phyloP scores from a whole-genome alignment of 169 alveolate genomes.

The Eimeria maxima region DNA sequence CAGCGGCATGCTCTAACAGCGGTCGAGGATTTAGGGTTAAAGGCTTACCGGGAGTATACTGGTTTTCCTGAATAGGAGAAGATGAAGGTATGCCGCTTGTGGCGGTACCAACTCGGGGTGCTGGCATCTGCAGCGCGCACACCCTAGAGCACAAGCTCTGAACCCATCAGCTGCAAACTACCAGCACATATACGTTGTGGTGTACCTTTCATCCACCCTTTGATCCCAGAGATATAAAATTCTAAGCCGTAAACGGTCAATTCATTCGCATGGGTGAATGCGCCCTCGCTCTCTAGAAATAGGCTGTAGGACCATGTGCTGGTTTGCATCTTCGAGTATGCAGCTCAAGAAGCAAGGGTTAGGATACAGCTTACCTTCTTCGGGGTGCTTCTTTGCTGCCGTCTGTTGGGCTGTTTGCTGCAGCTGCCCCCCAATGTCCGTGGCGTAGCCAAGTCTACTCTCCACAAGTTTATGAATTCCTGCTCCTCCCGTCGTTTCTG shows the following conservation, averaged over 20 bases:
- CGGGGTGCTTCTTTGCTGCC: constrained; percentile 71
- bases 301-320: not conserved
- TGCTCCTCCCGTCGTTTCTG: constrained; percentile 4
- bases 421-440: constrained; percentile 54
- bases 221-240: not conserved
- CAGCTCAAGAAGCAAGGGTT: not conserved
- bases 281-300: not conserved
- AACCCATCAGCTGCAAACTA: not conserved
- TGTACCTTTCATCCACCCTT: not conserved
- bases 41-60: constrained; percentile 87
- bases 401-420: constrained; percentile 53
- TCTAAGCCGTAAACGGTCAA: not conserved
- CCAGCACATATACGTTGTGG: not conserved
- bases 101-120: constrained; percentile 86
- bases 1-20: not conserved
- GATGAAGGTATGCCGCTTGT: constrained; percentile 90
- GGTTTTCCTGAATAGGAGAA: constrained; percentile 92
- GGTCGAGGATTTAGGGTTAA: not conserved
- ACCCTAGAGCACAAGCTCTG: not conserved
- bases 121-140: constrained; percentile 84
- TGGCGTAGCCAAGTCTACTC: constrained; percentile 10
- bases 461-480: constrained; percentile 18
- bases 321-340: not conserved
- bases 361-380: constrained; percentile 7
- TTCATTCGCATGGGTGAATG: not conserved